Conservation (phyloP, 1,284 basidiomycete species). For the Ustilago loliicola region DNA sequence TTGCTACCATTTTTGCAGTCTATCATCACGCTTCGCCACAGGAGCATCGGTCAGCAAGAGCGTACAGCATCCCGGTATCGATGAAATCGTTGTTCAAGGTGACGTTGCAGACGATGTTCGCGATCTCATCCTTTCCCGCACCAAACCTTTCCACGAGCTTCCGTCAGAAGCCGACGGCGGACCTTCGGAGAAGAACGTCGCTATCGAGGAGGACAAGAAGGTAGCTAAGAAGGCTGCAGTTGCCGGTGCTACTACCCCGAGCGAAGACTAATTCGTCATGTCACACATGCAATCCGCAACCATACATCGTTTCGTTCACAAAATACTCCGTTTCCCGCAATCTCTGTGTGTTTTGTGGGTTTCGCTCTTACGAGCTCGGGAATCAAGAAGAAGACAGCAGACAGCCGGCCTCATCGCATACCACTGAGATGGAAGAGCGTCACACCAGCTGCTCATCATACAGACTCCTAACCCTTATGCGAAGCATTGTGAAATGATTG, state of each 20-base stretch:
- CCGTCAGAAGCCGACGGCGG: conserved; percentile 63
- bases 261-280: conserved; percentile 19
- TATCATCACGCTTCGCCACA: conserved; percentile 66
- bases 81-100: conserved; percentile 70
- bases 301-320: background rate
- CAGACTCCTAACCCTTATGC: no score
- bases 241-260: conserved; percentile 15
- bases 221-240: conserved; percentile 50
- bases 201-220: conserved; percentile 68
- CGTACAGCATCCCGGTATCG: conserved; percentile 63
- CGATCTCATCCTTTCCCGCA: conserved; percentile 57
- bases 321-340: no score
- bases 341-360: no score
- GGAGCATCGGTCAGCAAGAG: conserved; percentile 69
- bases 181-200: conserved; percentile 59
- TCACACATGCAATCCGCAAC: background rate
- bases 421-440: no score
- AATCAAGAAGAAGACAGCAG: no score
- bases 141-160: conserved; percentile 66
- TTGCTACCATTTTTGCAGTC: conserved; percentile 26
- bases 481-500: background rate
- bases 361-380: no score
- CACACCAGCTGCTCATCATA: no score
- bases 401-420: no score
- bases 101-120: conserved; percentile 68